phyloP scores from a whole-genome alignment of 257 asterid genomes.

The Paulownia fortunei region DNA sequence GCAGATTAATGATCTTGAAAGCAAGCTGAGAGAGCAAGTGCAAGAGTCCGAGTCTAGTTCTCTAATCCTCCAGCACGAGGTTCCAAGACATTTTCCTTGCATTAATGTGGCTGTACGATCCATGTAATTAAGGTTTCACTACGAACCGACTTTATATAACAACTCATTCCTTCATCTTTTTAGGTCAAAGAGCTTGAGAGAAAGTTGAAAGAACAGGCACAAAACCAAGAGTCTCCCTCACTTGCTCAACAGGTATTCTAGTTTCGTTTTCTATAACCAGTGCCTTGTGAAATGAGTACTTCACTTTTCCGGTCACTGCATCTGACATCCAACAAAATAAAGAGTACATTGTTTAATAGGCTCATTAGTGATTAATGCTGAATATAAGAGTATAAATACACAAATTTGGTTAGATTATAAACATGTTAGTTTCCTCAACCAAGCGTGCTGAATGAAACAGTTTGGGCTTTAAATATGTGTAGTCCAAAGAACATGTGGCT shows the following conservation, averaged over 20 bases:
- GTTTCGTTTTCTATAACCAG: no score
- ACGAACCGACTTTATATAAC: not conserved
- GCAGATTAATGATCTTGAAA: conserved; percentile 86
- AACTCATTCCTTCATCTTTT: conserved; percentile 21
- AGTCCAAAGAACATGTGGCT: not conserved
- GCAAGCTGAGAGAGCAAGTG: conserved; percentile 63
- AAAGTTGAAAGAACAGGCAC: conserved; percentile 54
- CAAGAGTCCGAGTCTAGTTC: conserved; percentile 60
- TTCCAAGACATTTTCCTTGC: conserved; percentile 27
- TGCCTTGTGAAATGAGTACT: no score
- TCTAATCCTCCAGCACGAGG: conserved; percentile 71
- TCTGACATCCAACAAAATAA: not conserved
- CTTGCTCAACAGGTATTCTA: no score
- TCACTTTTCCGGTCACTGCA: not conserved
- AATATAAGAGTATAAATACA: no score
- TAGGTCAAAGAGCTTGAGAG: conserved; percentile 75
- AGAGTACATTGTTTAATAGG: not conserved
- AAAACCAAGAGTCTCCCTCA: conserved; percentile 47
- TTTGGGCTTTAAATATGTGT: not conserved
- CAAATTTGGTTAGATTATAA: not conserved
- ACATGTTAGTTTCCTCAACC: not conserved
- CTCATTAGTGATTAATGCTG: no score
- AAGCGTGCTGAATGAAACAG: not conserved
- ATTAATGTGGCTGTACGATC: not conserved
- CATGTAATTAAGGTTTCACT: not conserved